A percentile compares a stretch with the other conserved stretches of the same genome.
phyloP scores from a whole-genome alignment of 148 eudicot species.

The Rhododendron simsii region DNA sequence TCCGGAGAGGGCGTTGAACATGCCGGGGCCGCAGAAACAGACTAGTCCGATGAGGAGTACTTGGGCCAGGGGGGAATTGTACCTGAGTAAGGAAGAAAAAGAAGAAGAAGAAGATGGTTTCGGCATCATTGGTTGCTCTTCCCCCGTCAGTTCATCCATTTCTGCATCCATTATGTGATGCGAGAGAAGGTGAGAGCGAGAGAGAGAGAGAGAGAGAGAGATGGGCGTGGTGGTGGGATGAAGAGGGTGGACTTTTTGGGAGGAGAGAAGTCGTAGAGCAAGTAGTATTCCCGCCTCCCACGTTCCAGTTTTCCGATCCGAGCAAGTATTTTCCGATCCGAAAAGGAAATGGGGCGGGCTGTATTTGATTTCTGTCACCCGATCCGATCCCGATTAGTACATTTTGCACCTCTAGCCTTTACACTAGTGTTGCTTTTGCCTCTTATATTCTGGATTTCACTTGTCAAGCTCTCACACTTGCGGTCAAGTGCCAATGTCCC shows the following conservation, averaged over 20 bases:
- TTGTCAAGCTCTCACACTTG: too few relatives aligned
- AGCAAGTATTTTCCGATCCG: too few relatives aligned
- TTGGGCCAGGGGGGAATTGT: constrained; percentile 79
- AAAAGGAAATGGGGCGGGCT: too few relatives aligned
- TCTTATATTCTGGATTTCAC: too few relatives aligned
- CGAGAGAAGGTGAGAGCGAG: not conserved
- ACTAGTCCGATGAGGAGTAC: constrained; percentile 69
- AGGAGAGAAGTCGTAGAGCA: not conserved
- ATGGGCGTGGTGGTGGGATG: not conserved
- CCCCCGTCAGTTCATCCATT: constrained; percentile 28
- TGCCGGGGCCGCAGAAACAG: constrained; percentile 93
- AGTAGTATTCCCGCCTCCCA: too few relatives aligned
- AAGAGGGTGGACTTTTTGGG: not conserved
- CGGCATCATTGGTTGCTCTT: not conserved
- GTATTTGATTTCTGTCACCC: too few relatives aligned
- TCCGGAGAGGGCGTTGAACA: constrained; percentile 91
- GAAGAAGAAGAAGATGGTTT: not conserved
- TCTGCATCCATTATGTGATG: constrained; percentile 21
- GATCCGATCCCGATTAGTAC: too few relatives aligned
- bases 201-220: not conserved
- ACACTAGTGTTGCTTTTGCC: too few relatives aligned
- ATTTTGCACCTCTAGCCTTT: too few relatives aligned
- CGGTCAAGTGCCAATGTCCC: too few relatives aligned
- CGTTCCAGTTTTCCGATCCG: too few relatives aligned
- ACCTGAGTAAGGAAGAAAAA: constrained; percentile 30